Percentiles rank a stretch among this genome's conserved stretches.
Evolutionary conservation across 805 yeast species (phyloP).

Genomic region (Teunomyces lycoperdinae): DNA sequence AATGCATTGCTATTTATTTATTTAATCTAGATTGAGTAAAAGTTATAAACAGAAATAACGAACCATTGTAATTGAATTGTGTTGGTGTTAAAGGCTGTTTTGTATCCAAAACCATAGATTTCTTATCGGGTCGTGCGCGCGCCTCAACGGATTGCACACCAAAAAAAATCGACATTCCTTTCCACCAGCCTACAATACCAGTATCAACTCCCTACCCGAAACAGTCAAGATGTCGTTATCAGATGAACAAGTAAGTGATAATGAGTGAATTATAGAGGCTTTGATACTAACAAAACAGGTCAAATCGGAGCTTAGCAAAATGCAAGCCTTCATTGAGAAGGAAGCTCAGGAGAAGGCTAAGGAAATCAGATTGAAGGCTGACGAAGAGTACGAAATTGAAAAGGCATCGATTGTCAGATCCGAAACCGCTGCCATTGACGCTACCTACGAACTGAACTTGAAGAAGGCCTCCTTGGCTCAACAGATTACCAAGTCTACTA

Average conservation of each 20-base stretch:
- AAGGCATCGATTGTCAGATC: constrained; percentile 92
- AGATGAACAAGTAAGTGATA: constrained; percentile 28
- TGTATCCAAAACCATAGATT: not conserved
- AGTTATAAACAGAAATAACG: no score
- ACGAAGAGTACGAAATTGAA: constrained; percentile 98
- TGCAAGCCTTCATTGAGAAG: constrained; percentile 98
- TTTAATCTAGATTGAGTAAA: not conserved
- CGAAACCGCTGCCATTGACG: constrained; percentile 86
- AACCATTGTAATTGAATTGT: not conserved
- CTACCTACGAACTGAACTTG: constrained; percentile 72
- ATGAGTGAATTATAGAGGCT: not conserved
- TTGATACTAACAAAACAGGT: constrained; percentile 49
- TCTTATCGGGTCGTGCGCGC: constrained; percentile 7
- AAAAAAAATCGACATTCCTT: constrained; percentile 8
- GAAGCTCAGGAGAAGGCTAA: constrained; percentile 99
- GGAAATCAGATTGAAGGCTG: constrained; percentile 93
- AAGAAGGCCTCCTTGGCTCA: constrained; percentile 91
- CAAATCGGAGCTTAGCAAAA: constrained; percentile 91
- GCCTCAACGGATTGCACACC: constrained; percentile 4
- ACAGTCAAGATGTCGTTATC: constrained; percentile 24
- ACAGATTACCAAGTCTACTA: constrained; percentile 92
- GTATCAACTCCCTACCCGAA: constrained; percentile 2
- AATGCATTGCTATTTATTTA: not conserved
- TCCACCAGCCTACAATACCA: constrained; percentile 6
- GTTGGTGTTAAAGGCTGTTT: no score